A percentile compares a stretch with the other conserved stretches of the same genome.
phyloP scores from a whole-genome alignment of 345 rosid species.

The Adansonia digitata region DNA sequence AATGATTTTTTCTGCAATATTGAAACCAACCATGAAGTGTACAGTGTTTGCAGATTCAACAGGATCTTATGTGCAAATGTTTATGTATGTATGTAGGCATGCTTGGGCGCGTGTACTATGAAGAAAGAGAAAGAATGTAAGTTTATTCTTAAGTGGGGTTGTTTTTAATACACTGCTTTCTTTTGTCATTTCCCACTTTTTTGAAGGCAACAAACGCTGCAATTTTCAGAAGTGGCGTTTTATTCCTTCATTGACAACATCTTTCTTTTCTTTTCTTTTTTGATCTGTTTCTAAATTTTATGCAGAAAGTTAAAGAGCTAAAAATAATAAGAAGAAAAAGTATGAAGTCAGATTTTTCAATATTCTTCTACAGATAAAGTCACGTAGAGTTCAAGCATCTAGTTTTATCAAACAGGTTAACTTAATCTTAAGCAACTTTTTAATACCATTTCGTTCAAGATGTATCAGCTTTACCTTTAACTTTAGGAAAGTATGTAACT shows the following conservation, averaged over 20 bases:
- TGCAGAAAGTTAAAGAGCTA: too few species aligned
- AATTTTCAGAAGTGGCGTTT: conserved; percentile 8
- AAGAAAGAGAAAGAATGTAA: conserved; percentile 11
- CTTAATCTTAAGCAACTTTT: too few species aligned
- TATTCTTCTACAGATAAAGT: too few species aligned
- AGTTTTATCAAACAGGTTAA: too few species aligned
- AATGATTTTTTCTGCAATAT: conserved; percentile 21
- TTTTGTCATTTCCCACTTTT: conserved; percentile 41
- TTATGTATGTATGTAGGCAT: background rate
- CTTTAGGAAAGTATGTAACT: too few species aligned
- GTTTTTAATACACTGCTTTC: conserved; percentile 26
- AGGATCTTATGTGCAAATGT: conserved; percentile 10
- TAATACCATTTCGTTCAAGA: too few species aligned
- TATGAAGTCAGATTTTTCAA: too few species aligned
- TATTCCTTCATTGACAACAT: background rate
- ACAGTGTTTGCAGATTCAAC: background rate
- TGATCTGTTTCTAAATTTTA: too few species aligned
- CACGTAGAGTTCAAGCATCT: too few species aligned
- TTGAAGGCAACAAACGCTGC: conserved; percentile 1
- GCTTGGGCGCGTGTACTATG: background rate
- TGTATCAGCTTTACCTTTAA: too few species aligned
- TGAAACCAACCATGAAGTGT: too few species aligned
- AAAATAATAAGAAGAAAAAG: too few species aligned
- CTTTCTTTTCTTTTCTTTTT: background rate
- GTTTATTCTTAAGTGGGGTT: conserved; percentile 10